Conservation (phyloP, 176 grass and related monocot genomes). For the Melocanna baccifera region DNA sequence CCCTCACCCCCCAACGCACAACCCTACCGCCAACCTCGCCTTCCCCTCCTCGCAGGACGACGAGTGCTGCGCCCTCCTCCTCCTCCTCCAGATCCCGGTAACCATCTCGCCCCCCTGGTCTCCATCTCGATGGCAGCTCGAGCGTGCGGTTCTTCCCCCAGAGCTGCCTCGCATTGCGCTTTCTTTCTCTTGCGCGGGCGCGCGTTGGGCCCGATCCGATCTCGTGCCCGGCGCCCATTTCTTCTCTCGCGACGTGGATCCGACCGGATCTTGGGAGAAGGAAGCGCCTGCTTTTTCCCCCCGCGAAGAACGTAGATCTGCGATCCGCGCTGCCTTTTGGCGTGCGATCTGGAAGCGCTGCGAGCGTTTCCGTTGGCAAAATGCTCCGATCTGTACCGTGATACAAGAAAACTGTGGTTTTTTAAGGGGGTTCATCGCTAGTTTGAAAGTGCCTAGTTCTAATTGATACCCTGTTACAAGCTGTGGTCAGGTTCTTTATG, state of each 20-base stretch:
- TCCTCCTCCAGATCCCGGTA: conserved; percentile 28
- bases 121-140: not conserved
- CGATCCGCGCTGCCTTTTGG: not conserved
- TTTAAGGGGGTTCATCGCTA: not conserved
- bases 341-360: conserved; percentile 23
- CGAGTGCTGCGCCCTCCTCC: not conserved
- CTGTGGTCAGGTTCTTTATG: not conserved
- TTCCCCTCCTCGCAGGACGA: not conserved
- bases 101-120: not conserved
- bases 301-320: conserved; percentile 28
- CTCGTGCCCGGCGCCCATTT: not conserved
- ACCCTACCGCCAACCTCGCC: conserved; percentile 25
- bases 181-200: not conserved
- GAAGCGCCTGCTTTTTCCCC: not conserved
- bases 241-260: conserved; percentile 17
- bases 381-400: conserved; percentile 21
- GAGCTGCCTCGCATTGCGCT: conserved; percentile 40
- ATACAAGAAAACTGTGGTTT: not conserved
- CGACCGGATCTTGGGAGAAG: conserved; percentile 14
- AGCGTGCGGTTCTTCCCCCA: not conserved
- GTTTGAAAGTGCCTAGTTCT: not conserved
- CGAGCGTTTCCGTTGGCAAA: conserved; percentile 10
- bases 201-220: conserved; percentile 26
- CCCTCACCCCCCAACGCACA: not conserved
- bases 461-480: no score